Conservation (phyloP, 805 yeast species). For the Teunomyces kruisii region DNA sequence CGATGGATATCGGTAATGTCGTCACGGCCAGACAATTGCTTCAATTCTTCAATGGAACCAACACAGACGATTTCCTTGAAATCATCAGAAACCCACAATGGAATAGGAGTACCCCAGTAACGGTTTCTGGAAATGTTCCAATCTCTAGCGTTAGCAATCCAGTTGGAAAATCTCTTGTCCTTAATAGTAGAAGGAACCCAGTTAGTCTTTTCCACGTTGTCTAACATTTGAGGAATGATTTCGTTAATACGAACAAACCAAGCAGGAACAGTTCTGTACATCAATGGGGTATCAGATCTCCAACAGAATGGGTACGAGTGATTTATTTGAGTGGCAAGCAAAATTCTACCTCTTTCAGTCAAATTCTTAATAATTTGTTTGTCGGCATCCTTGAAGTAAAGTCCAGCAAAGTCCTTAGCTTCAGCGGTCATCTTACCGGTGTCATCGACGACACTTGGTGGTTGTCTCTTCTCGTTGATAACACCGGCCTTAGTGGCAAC, state of each 20-base stretch:
- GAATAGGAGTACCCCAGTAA: slow-evolving; percentile 99
- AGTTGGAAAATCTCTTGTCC: slow-evolving; percentile 94
- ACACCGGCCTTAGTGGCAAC: slow-evolving; percentile 77
- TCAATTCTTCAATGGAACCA: slow-evolving; percentile 87
- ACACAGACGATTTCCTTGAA: slow-evolving; percentile 88
- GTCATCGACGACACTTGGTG: slow-evolving; percentile 97
- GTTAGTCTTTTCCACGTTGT: slow-evolving; percentile 77
- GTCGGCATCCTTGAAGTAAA: slow-evolving; percentile 95
- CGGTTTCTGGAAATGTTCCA: slow-evolving; percentile 98
- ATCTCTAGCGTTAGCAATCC: slow-evolving; percentile 99
- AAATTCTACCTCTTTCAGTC: slow-evolving; percentile 72
- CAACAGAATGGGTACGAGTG: slow-evolving; percentile 99
- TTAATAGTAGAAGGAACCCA: slow-evolving; percentile 94
- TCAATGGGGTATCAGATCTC: slow-evolving; percentile 98
- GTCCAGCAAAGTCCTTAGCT: slow-evolving; percentile 74
- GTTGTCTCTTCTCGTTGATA: slow-evolving; percentile 61
- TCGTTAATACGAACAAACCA: slow-evolving; percentile 95
- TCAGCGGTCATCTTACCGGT: slow-evolving; percentile 78
- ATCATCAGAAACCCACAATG: slow-evolving; percentile 96
- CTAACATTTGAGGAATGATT: slow-evolving; percentile 84
- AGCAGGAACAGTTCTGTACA: slow-evolving; percentile 96
- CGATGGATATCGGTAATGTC: slow-evolving; percentile 92
- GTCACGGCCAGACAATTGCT: slow-evolving; percentile 75
- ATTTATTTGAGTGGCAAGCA: slow-evolving; percentile 77
- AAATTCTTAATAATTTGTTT: slow-evolving; percentile 81